These are phyloP conservation scores for Shiraia sp. DNA, from an alignment of 2,329 filamentous ascomycete genomes.

Conservation along the genomic window DNA sequence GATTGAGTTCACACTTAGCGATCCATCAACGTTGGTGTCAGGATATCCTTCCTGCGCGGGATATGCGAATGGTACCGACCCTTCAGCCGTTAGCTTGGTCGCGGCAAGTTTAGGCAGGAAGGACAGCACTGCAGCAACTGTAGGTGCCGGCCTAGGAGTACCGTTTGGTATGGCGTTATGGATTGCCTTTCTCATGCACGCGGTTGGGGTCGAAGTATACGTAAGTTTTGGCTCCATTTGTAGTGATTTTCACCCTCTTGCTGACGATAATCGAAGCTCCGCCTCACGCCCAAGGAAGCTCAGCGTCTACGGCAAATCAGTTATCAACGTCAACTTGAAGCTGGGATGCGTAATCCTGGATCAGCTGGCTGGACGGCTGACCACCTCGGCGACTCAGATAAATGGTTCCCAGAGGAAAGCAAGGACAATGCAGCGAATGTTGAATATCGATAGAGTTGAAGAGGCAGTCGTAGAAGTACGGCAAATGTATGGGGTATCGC, in stretches of 20 bases:
- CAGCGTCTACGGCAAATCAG: conserved; percentile 60
- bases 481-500: too few relatives aligned
- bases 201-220: conserved; percentile 46
- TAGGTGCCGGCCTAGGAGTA: conserved; percentile 51
- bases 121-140: conserved; percentile 23
- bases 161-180: conserved; percentile 59
- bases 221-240: conserved; percentile 41
- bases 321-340: conserved; percentile 60
- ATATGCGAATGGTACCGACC: conserved; percentile 43
- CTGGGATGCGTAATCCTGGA: conserved; percentile 54
- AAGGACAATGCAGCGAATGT: too few relatives aligned
- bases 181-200: conserved; percentile 58
- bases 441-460: too few relatives aligned
- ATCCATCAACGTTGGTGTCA: conserved; percentile 5
- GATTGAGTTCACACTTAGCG: conserved; percentile 46
- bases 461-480: too few relatives aligned
- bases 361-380: conserved; percentile 31
- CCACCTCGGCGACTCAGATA: conserved; percentile 33
- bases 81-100: conserved; percentile 22
- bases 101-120: conserved; percentile 28
- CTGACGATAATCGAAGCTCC: conserved; percentile 14
- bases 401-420: conserved; percentile 17
- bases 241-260: background rate
- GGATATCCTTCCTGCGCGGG: conserved; percentile 53
- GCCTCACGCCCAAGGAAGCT: conserved; percentile 56